Evolutionary conservation across 1,284 basidiomycete genomes (phyloP).

Genomic region (Agroathelia rolfsii): DNA sequence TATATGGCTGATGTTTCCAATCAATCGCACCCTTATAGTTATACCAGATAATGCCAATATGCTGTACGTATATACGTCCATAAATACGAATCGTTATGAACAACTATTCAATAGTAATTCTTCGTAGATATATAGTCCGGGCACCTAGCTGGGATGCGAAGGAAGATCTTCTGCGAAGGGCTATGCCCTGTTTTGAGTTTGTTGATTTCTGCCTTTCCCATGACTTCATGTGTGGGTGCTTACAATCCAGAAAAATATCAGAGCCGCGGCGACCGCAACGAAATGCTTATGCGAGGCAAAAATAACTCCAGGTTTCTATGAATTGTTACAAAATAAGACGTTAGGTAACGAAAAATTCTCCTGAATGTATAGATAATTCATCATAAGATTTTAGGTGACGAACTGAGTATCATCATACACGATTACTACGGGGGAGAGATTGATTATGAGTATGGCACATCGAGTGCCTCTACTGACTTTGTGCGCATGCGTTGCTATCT

Average conservation of each 20-base stretch:
- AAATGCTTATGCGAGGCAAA: constrained; percentile 52
- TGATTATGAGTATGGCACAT: constrained; percentile 44
- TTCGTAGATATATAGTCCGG: constrained; percentile 57
- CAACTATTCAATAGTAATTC: too few relatives aligned
- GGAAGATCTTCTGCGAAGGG: constrained; percentile 34
- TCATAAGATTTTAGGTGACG: constrained; percentile 29
- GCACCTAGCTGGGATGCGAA: constrained; percentile 53
- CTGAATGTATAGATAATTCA: too few relatives aligned
- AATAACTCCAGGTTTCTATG: constrained; percentile 30
- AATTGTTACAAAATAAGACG: constrained; percentile 54
- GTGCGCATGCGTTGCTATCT: constrained; percentile 29
- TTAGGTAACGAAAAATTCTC: constrained; percentile 31
- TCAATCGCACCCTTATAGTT: constrained; percentile 30
- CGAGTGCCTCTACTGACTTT: constrained; percentile 63
- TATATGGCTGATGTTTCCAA: constrained; percentile 1
- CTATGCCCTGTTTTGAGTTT: constrained; percentile 55
- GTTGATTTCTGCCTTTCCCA: constrained; percentile 17
- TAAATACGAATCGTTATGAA: too few relatives aligned
- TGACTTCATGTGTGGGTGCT: not conserved
- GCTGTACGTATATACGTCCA: constrained; percentile 29
- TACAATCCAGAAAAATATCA: constrained; percentile 19
- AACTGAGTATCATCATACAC: constrained; percentile 43
- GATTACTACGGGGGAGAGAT: constrained; percentile 43
- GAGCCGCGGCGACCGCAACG: constrained; percentile 63
- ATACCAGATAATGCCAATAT: constrained; percentile 73